Percentiles rank a stretch among this genome's conserved stretches.
phyloP scores from a whole-genome alignment of 108 stramenopile species.

The Cyclostephanos invisitatus region DNA sequence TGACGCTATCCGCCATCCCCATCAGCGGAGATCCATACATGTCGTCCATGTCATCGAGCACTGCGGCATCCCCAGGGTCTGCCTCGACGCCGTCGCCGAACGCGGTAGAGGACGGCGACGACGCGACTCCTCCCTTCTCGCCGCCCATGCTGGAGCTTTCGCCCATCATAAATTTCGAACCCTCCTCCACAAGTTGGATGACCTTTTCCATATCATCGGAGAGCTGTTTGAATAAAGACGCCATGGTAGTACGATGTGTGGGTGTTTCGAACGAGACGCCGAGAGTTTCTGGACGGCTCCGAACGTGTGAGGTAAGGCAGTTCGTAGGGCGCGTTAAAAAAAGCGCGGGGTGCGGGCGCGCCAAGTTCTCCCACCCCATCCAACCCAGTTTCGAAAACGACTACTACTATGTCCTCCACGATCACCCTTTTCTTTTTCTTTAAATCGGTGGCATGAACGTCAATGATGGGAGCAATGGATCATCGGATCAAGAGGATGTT shows the following conservation, averaged over 20 bases:
- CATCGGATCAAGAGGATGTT: neutral
- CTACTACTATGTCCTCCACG: neutral
- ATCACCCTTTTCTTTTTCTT: too few relatives aligned
- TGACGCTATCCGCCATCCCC: slow-evolving; percentile 80
- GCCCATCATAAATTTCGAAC: slow-evolving; percentile 37
- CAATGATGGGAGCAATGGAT: slow-evolving; percentile 6
- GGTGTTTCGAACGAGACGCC: neutral
- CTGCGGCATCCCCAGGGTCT: slow-evolving; percentile 17
- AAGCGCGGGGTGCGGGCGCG: too few relatives aligned
- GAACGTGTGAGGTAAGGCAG: neutral
- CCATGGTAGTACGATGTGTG: slow-evolving; percentile 14
- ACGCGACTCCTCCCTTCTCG: slow-evolving; percentile 10
- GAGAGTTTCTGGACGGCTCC: neutral
- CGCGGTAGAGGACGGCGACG: neutral
- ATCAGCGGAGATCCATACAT: slow-evolving; percentile 64
- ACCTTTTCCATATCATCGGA: slow-evolving; percentile 49
- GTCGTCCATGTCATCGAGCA: slow-evolving; percentile 29
- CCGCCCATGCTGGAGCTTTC: slow-evolving; percentile 20
- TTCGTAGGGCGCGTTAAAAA: too few relatives aligned
- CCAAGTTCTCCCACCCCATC: too few relatives aligned
- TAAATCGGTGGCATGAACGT: slow-evolving; percentile 1
- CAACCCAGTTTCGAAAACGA: too few relatives aligned
- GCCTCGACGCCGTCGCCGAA: slow-evolving; percentile 18
- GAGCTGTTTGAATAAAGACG: slow-evolving; percentile 37
- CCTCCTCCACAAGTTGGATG: slow-evolving; percentile 38